Percentiles rank a stretch among this genome's conserved stretches.
Conservation (phyloP, 345 rosid species). For the Turnera subulata region DNA sequence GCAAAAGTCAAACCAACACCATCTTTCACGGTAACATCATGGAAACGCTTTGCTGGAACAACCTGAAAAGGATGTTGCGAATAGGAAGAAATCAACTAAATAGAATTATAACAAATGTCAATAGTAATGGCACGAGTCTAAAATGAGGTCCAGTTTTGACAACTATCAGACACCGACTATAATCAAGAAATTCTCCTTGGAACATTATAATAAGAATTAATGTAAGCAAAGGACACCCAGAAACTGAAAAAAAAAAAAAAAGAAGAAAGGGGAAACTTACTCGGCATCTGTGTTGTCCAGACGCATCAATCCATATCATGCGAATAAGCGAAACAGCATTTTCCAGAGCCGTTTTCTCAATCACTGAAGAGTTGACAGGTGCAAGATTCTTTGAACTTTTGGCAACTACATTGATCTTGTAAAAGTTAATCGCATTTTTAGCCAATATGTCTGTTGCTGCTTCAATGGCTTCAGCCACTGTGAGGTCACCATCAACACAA, state of each 20-base stretch:
- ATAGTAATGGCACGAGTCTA: background rate
- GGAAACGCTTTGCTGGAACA: slow-evolving; percentile 68
- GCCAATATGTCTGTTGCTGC: slow-evolving; percentile 75
- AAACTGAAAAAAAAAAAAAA: background rate
- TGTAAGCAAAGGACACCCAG: too few relatives aligned
- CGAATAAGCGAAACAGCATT: slow-evolving; percentile 56
- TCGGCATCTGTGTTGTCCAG: slow-evolving; percentile 96
- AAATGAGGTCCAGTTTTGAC: too few relatives aligned
- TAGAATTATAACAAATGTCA: background rate
- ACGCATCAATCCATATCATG: slow-evolving; percentile 79
- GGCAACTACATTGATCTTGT: slow-evolving; percentile 44
- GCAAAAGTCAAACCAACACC: slow-evolving; percentile 86
- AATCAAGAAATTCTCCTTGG: too few relatives aligned
- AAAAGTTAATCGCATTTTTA: slow-evolving; percentile 55
- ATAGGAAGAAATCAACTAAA: background rate
- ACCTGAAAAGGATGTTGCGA: slow-evolving; percentile 42
- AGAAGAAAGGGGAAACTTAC: slow-evolving; percentile 40
- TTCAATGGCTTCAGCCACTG: slow-evolving; percentile 74
- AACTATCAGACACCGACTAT: too few relatives aligned
- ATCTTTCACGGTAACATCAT: slow-evolving; percentile 49
- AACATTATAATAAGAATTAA: too few relatives aligned
- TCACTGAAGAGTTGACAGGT: slow-evolving; percentile 19
- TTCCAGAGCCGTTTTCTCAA: slow-evolving; percentile 24
- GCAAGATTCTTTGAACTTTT: slow-evolving; percentile 22
- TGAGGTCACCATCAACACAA: slow-evolving; percentile 64